phyloP scores from a whole-genome alignment of 2,329 filamentous ascomycete genomes.

The Ceratocystis colombiana region DNA sequence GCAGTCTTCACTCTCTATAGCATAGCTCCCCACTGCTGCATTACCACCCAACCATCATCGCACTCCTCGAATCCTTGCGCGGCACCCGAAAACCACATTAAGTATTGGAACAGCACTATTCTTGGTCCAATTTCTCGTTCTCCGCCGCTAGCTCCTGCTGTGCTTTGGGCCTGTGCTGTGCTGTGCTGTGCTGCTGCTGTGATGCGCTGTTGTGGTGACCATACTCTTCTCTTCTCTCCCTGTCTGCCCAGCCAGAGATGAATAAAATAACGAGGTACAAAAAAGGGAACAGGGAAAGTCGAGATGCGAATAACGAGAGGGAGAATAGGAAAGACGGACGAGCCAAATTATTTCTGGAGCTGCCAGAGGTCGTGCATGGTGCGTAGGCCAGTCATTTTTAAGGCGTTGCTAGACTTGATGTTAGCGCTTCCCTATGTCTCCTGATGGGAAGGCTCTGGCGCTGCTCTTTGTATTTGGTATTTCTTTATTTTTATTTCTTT shows the following conservation, averaged over 20 bases:
- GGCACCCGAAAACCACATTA: neutral
- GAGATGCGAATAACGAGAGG: neutral
- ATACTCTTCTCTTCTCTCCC: neutral
- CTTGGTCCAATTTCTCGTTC: constrained; percentile 2
- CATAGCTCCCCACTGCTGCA: neutral
- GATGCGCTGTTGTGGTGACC: neutral
- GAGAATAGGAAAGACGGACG: no score
- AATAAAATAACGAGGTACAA: neutral
- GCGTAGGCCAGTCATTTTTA: neutral
- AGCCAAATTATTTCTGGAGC: neutral
- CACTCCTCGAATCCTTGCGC: neutral
- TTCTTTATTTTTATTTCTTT: neutral
- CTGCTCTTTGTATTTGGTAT: no score
- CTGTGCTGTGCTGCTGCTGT: constrained; percentile 1
- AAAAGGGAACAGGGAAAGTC: neutral
- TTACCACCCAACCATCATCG: neutral
- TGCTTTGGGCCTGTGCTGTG: constrained; percentile 10
- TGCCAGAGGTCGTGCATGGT: neutral
- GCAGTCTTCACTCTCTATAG: neutral
- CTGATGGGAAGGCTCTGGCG: no score
- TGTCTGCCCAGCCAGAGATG: neutral
- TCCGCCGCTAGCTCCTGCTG: neutral
- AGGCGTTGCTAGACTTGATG: neutral
- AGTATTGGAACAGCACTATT: neutral
- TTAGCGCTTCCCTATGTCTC: neutral